A percentile compares a stretch with the other conserved stretches of the same genome.
Evolutionary conservation across 2,329 filamentous ascomycete genomes (phyloP).

Genomic region (Epichloe gansuensis): DNA sequence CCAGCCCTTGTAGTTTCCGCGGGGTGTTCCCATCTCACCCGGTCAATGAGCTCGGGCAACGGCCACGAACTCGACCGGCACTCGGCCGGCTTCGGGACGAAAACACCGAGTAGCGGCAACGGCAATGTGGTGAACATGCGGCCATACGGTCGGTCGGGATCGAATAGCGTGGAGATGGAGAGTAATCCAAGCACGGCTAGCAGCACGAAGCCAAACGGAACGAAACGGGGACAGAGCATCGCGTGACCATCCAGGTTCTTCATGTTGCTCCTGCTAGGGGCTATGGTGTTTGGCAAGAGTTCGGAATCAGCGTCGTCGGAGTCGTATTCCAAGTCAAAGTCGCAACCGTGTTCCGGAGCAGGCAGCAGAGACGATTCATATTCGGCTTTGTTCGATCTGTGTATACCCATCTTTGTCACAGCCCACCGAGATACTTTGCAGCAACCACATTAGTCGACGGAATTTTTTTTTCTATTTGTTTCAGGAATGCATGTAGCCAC

Average conservation of each 20-base stretch:
- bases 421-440: constrained; percentile 4
- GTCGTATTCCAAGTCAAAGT: constrained; percentile 4
- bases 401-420: neutral
- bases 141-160: constrained; percentile 20
- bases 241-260: constrained; percentile 6
- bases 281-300: neutral
- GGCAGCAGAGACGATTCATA: constrained; percentile 4
- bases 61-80: constrained; percentile 19
- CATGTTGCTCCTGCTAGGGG: neutral
- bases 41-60: constrained; percentile 17
- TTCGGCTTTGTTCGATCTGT: neutral
- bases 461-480: neutral
- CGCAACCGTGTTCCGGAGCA: constrained; percentile 1
- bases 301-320: constrained; percentile 4
- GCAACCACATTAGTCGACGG: neutral
- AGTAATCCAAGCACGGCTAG: constrained; percentile 12
- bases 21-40: constrained; percentile 14
- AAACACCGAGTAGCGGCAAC: constrained; percentile 17
- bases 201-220: constrained; percentile 10
- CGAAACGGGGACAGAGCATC: constrained; percentile 8
- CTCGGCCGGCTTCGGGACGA: constrained; percentile 14
- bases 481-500: too few relatives aligned
- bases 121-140: constrained; percentile 21
- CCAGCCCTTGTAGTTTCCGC: constrained; percentile 22
- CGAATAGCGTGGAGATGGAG: constrained; percentile 11